Percentiles rank a stretch among this genome's conserved stretches.
Evolutionary conservation across 768 basidiomycete genomes (phyloP).

Genomic region (Suillus cothurnatus): DNA sequence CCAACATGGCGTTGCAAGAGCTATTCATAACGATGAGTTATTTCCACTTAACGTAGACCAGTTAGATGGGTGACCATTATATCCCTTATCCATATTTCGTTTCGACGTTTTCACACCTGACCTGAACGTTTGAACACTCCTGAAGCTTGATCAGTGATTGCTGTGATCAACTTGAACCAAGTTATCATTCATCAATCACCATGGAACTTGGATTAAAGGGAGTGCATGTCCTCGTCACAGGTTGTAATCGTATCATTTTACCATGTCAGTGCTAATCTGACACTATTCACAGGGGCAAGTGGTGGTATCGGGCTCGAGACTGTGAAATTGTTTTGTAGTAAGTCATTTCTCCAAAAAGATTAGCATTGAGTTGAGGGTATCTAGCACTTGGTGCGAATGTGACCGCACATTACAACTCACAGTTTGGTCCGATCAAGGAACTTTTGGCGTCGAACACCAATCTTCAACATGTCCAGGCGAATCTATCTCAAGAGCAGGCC

Average conservation of each 20-base stretch:
- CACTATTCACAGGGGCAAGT: conserved; percentile 54
- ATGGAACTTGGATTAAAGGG: conserved; percentile 61
- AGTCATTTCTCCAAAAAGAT: conserved; percentile 17
- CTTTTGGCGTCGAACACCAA: conserved; percentile 39
- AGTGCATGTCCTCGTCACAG: conserved; percentile 72
- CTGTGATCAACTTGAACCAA: too few species aligned
- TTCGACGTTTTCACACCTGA: not conserved
- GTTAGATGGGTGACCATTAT: conserved; percentile 2
- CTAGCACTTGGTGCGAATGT: conserved; percentile 72
- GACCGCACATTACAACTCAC: conserved; percentile 71
- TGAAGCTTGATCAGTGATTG: not conserved
- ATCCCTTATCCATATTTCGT: conserved; percentile 10
- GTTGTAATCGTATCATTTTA: conserved; percentile 29
- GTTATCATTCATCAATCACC: too few species aligned
- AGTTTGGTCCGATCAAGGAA: conserved; percentile 41
- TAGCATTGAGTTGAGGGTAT: not conserved
- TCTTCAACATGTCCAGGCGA: conserved; percentile 48
- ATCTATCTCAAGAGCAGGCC: conserved; percentile 59
- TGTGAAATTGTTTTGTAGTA: conserved; percentile 56
- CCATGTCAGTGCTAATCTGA: not conserved
- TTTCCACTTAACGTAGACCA: not conserved
- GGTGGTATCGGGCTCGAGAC: conserved; percentile 77
- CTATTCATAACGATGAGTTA: not conserved
- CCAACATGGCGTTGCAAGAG: too few species aligned
- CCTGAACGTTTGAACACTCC: not conserved